A percentile compares a stretch with the other conserved stretches of the same genome.
Evolutionary conservation across 225 moss, liverwort and hornwort genomes (phyloP).

Genomic region (Antitrichia curtipendula): DNA sequence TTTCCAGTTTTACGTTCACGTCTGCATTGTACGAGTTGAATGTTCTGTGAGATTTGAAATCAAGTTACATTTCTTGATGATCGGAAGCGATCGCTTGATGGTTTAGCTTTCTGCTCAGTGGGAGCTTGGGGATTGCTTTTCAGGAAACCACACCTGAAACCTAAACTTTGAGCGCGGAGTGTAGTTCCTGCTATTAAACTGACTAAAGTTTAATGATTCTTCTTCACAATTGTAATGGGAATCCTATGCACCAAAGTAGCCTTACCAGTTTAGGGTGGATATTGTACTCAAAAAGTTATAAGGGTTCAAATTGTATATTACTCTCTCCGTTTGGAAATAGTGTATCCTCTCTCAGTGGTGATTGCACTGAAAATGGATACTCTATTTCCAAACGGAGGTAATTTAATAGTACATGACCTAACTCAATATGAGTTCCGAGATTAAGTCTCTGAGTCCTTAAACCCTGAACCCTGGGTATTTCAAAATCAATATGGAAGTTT

Average conservation of each 20-base stretch:
- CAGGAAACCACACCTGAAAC: not conserved
- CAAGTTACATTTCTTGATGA: not conserved
- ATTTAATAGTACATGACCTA: not conserved
- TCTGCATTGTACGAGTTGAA: not conserved
- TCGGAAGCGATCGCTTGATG: not conserved
- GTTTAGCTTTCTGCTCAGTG: not conserved
- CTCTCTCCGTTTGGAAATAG: no score
- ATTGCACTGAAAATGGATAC: no score
- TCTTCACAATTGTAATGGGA: not conserved
- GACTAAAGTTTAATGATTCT: not conserved
- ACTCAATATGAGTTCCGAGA: not conserved
- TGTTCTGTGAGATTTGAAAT: not conserved
- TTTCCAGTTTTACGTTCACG: not conserved
- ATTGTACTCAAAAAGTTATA: no score
- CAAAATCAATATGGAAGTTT: not conserved
- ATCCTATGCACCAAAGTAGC: not conserved
- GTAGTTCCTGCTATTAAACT: not conserved
- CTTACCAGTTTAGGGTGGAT: not conserved
- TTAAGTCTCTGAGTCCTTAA: not conserved
- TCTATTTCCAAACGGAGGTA: no score
- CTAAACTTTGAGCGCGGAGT: not conserved
- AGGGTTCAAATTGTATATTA: not conserved
- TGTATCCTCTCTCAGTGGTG: no score
- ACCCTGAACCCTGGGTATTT: not conserved
- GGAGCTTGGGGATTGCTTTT: not conserved